Evolutionary conservation across 495 filamentous ascomycete genomes (phyloP).

Genomic region (Hypomontagnella monticulosa): DNA sequence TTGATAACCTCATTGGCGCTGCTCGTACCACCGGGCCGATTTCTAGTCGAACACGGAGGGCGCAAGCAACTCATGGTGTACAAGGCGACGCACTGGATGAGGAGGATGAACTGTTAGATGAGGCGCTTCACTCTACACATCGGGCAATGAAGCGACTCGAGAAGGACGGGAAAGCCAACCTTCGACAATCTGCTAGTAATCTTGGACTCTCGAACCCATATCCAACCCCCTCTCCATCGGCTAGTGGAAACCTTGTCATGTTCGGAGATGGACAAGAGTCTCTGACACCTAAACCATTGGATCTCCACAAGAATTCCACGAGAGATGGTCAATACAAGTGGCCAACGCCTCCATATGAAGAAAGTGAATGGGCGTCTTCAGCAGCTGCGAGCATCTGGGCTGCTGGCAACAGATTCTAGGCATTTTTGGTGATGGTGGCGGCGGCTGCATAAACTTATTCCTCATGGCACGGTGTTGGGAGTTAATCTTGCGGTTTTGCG

Average conservation of each 20-base stretch:
- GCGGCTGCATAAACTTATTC: slow-evolving; percentile 42
- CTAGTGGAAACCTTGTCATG: slow-evolving; percentile 76
- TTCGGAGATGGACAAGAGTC: slow-evolving; percentile 74
- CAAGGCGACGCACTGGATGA: slow-evolving; percentile 96
- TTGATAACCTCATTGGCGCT: slow-evolving; percentile 68
- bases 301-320: slow-evolving; percentile 60
- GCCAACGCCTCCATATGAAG: slow-evolving; percentile 94
- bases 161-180: slow-evolving; percentile 58
- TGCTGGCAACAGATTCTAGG: slow-evolving; percentile 66
- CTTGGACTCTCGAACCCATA: slow-evolving; percentile 79
- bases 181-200: slow-evolving; percentile 67
- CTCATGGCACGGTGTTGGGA: slow-evolving; percentile 42
- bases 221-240: slow-evolving; percentile 89
- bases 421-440: slow-evolving; percentile 28
- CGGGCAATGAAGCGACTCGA: slow-evolving; percentile 61
- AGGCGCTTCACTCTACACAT: slow-evolving; percentile 67
- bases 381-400: slow-evolving; percentile 80
- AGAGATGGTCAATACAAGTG: slow-evolving; percentile 71
- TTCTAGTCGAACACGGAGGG: slow-evolving; percentile 84
- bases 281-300: slow-evolving; percentile 66
- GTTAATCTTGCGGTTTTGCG: slow-evolving; percentile 37
- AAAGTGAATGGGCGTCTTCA: slow-evolving; percentile 87
- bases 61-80: slow-evolving; percentile 77
- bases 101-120: slow-evolving; percentile 93
- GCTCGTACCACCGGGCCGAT: slow-evolving; percentile 68